Conservation (phyloP, 2,329 filamentous ascomycete species). For the Penicillium sp. region DNA sequence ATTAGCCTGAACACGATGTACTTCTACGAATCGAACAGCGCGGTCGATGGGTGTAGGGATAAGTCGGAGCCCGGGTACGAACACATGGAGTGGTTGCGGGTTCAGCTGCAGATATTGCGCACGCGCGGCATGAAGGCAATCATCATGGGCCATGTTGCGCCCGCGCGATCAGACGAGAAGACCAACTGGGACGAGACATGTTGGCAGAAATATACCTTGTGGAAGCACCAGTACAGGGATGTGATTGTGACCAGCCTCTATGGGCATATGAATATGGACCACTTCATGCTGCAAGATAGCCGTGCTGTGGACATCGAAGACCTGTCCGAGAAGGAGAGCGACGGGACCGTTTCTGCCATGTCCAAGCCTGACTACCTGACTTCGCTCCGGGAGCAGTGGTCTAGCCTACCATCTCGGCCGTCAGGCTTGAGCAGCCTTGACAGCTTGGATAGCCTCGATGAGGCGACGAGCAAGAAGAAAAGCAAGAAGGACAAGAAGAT, state of each 20-base stretch:
- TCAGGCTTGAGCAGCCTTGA: slow-evolving; percentile 19
- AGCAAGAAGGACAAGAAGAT: slow-evolving; percentile 57
- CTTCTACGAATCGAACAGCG: slow-evolving; percentile 91
- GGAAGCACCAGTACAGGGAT: slow-evolving; percentile 88
- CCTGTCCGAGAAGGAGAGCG: slow-evolving; percentile 26
- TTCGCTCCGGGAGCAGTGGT: slow-evolving; percentile 78
- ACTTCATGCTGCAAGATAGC: slow-evolving; percentile 90
- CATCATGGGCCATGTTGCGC: slow-evolving; percentile 90
- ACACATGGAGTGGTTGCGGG: slow-evolving; percentile 93
- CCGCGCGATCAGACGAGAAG: slow-evolving; percentile 83
- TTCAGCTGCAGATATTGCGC: slow-evolving; percentile 84
- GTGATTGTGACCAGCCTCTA: slow-evolving; percentile 79
- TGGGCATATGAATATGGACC: slow-evolving; percentile 98
- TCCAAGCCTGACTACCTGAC: slow-evolving; percentile 80
- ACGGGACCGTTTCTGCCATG: slow-evolving; percentile 61
- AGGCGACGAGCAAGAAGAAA: slow-evolving; percentile 44
- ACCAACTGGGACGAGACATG: slow-evolving; percentile 93
- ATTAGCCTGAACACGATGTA: slow-evolving; percentile 97
- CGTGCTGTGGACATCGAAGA: slow-evolving; percentile 69
- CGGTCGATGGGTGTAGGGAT: slow-evolving; percentile 83
- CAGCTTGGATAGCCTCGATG: slow-evolving; percentile 8
- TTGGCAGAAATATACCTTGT: slow-evolving; percentile 96
- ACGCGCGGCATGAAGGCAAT: slow-evolving; percentile 90
- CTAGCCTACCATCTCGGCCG: slow-evolving; percentile 67
- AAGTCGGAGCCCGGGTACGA: slow-evolving; percentile 86